Conservation (phyloP, 2,329 filamentous ascomycete species). For the Daldinia sp. region DNA sequence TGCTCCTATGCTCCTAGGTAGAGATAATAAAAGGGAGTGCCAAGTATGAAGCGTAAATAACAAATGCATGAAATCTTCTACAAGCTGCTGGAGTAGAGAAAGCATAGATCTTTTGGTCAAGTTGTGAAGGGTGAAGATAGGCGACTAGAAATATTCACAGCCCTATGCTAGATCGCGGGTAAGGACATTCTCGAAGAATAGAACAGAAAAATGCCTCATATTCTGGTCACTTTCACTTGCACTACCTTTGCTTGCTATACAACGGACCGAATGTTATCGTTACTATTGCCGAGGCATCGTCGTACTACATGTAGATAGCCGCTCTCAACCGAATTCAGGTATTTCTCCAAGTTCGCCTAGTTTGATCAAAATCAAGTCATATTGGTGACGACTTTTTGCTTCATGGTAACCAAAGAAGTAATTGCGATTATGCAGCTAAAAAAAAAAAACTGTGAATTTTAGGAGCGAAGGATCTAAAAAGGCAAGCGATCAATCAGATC, state of each 20-base stretch:
- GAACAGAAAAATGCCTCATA: not conserved
- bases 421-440: not conserved
- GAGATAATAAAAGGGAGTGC: not conserved
- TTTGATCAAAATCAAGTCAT: not conserved
- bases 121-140: not conserved
- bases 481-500: not conserved
- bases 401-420: not conserved
- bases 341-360: not conserved
- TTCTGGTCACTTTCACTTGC: not conserved
- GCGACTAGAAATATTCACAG: not conserved
- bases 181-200: not conserved
- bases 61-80: not conserved
- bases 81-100: not conserved
- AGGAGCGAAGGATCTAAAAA: not conserved
- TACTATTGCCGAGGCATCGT: slow-evolving; percentile 14
- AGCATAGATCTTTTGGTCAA: not conserved
- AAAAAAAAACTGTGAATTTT: not conserved
- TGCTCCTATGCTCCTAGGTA: too few relatives aligned
- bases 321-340: not conserved
- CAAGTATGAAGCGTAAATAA: not conserved
- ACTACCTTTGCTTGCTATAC: not conserved
- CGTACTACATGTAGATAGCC: slow-evolving; percentile 3
- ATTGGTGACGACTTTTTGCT: not conserved
- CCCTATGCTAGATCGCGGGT: not conserved
- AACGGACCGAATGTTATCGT: not conserved